Conservation (phyloP, 192 early-diverging fungal genomes). For the Spizellomyces sp. region DNA sequence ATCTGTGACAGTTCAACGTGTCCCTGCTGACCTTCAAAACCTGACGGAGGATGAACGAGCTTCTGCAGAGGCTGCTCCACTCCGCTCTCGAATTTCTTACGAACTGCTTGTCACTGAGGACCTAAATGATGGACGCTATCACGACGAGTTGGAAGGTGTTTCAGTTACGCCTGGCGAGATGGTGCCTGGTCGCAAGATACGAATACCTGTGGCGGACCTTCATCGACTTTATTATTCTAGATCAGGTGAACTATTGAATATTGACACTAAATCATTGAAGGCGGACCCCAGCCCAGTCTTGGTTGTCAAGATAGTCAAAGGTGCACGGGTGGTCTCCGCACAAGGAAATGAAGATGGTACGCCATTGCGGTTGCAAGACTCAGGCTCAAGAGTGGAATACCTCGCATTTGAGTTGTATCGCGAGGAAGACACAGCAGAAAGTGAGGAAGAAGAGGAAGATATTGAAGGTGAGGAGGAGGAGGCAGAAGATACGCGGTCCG, state of each 20-base stretch:
- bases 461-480: constrained; percentile 8
- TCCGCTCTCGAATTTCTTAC: constrained; percentile 39
- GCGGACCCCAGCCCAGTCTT: constrained; percentile 53
- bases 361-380: constrained; percentile 9
- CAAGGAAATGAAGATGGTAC: constrained; percentile 7
- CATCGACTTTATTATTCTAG: constrained; percentile 70
- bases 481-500: not conserved
- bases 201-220: constrained; percentile 51
- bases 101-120: constrained; percentile 66
- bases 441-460: constrained; percentile 4
- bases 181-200: constrained; percentile 39
- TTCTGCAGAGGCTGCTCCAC: not conserved
- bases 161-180: constrained; percentile 14
- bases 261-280: constrained; percentile 54
- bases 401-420: constrained; percentile 35
- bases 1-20: constrained; percentile 5
- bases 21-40: constrained; percentile 29
- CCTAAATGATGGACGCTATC: constrained; percentile 75
- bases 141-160: constrained; percentile 54
- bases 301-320: constrained; percentile 64
- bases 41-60: not conserved
- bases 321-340: not conserved
- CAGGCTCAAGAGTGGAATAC: constrained; percentile 16
- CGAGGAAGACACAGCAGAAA: constrained; percentile 13
- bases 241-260: constrained; percentile 73